Evolutionary conservation across 2,329 filamentous ascomycete species (phyloP).

Genomic region (Xylariaceae sp.): DNA sequence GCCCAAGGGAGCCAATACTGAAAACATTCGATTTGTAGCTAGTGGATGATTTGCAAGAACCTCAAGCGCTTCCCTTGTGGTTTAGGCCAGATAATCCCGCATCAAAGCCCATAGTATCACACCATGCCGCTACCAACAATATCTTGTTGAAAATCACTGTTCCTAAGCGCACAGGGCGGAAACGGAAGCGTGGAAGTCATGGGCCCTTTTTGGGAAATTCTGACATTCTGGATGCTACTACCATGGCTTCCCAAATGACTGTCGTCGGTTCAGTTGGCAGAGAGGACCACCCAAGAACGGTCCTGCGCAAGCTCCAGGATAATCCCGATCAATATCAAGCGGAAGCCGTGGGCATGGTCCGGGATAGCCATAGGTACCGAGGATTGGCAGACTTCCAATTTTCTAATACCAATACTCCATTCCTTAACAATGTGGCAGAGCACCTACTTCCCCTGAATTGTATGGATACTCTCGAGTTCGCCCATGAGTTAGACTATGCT

Average conservation of each 20-base stretch:
- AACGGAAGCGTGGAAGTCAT: conserved; percentile 79
- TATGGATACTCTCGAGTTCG: conserved; percentile 44
- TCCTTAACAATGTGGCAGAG: conserved; percentile 74
- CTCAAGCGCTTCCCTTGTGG: conserved; percentile 69
- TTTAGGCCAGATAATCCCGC: conserved; percentile 81
- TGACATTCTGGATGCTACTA: conserved; percentile 40
- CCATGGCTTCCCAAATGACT: conserved; percentile 27
- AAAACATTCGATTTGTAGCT: conserved; percentile 31
- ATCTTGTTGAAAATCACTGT: conserved; percentile 86
- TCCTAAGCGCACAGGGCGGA: conserved; percentile 85
- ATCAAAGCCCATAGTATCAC: conserved; percentile 78
- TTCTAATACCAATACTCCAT: conserved; percentile 70
- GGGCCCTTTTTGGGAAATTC: conserved; percentile 65
- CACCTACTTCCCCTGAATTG: conserved; percentile 75
- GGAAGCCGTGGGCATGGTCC: conserved; percentile 74
- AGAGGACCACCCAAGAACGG: conserved; percentile 58
- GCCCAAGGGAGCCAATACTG: neutral
- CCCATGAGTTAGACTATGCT: conserved; percentile 21
- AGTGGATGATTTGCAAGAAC: conserved; percentile 41
- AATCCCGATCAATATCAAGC: conserved; percentile 71
- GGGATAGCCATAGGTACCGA: conserved; percentile 85
- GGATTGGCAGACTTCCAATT: conserved; percentile 87
- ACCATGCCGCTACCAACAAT: conserved; percentile 78
- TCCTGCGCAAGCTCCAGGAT: conserved; percentile 72
- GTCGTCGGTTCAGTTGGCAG: conserved; percentile 53